Evolutionary conservation across 257 asterid genomes (phyloP), one percentile per base, ranked within the genome.

Genomic region (Fraxinus pennsylvanica): DNA sequence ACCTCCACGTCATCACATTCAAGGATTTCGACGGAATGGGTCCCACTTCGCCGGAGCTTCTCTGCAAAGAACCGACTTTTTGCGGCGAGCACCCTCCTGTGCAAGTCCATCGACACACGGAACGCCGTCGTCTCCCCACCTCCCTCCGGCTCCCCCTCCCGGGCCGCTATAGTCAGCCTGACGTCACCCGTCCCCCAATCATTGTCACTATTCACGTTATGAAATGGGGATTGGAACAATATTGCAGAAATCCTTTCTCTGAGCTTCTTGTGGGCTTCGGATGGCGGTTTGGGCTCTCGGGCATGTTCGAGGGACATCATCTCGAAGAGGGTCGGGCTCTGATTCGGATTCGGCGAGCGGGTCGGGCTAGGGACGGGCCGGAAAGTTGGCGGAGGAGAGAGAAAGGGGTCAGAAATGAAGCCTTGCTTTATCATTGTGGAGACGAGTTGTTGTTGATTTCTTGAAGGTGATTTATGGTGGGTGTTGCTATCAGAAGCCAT

Each of bases 381-480:
- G 79, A 79, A 80, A 83, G 66, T 71, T 5, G 90, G 88, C 3
- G 95, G 89, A 52, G 95, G 91, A 13, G 93, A 86, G 84, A 89
- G 89, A 35, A 87, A 81, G 81, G 96, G 91, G 81, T 91, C 91
- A 68, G 97, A 86, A 27, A 91, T 87, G 91, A 91, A 91, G 59
- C 97, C 97, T 78, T 92, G 97, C 82, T 89, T 95, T 50, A 93
- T 93, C 98, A 95, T 95, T 1, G 96, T 73, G 75, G 99, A 93
- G 7, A 95, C 98, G 43, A 83, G 50, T 39, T 85, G 84, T 76
- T 84, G 87, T 73, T 81, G 84, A 83, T 71, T 71, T 83, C 85
- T 81, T 76, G 88, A 86, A n/a, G 85, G 50, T 77, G 85, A 67
- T 79, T 80, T 82, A 75, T n/a, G 73, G 79, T 82, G 63, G 78